Conservation (phyloP, 2,329 filamentous ascomycete species). For the Tolypocladium ophioglossoides region DNA sequence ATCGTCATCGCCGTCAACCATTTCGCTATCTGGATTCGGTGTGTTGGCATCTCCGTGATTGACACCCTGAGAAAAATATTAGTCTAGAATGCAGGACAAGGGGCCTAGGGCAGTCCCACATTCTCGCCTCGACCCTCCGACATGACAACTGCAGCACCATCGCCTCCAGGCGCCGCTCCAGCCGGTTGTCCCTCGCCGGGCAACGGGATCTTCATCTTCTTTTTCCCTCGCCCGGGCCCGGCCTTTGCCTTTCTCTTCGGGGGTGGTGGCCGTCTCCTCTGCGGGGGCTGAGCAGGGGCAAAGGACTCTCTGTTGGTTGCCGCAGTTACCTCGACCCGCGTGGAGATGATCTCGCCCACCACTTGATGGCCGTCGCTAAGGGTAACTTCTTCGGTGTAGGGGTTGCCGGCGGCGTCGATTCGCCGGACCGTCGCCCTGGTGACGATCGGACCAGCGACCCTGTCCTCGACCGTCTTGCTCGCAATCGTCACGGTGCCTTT, state of each 20-base stretch:
- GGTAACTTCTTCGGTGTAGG: conserved; percentile 75
- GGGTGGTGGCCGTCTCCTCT: conserved; percentile 57
- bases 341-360: conserved; percentile 69
- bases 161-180: conserved; percentile 18
- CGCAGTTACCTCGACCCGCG: conserved; percentile 43
- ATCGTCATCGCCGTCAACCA: conserved; percentile 39
- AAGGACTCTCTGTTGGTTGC: conserved; percentile 46
- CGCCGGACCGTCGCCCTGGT: conserved; percentile 73
- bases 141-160: conserved; percentile 27
- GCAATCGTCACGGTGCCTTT: conserved; percentile 50
- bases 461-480: conserved; percentile 37
- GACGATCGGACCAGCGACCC: conserved; percentile 42
- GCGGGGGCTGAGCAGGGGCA: conserved; percentile 29
- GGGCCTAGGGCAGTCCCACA: conserved; percentile 17
- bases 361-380: conserved; percentile 69
- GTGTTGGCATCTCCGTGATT: conserved; percentile 34
- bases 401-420: conserved; percentile 67
- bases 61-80: conserved; percentile 17
- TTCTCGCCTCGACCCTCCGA: conserved; percentile 25
- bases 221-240: conserved; percentile 64
- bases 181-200: conserved; percentile 21
- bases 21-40: conserved; percentile 39
- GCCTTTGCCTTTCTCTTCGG: conserved; percentile 73
- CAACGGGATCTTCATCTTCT: conserved; percentile 56
- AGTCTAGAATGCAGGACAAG: neutral